phyloP scores from a whole-genome alignment of 805 yeast genomes.

The Komagataella populi region DNA sequence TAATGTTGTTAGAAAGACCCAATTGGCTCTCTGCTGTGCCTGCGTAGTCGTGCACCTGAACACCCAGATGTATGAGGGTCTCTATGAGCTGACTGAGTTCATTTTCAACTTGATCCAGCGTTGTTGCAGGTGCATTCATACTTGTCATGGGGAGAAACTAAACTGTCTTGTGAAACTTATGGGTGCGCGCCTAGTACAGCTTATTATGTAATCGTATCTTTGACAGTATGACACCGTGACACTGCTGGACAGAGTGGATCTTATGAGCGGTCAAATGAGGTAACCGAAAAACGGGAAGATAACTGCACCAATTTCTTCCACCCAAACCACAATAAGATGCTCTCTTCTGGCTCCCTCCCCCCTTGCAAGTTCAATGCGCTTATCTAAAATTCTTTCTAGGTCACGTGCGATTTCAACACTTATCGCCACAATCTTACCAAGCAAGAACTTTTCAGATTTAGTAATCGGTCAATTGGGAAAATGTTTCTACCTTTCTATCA shows the following conservation, averaged over 20 bases:
- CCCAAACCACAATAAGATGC: no score
- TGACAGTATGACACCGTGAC: background rate
- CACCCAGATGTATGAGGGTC: constrained; percentile 79
- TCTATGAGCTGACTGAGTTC: constrained; percentile 49
- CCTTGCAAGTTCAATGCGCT: no score
- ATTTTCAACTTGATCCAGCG: constrained; percentile 16
- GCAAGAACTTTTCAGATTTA: background rate
- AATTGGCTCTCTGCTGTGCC: constrained; percentile 73
- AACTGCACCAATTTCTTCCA: no score
- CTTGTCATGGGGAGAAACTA: constrained; percentile 3
- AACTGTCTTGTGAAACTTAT: constrained; percentile 6
- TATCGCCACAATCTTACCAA: background rate
- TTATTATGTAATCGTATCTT: background rate
- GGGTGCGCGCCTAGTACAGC: background rate
- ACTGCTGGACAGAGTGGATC: no score
- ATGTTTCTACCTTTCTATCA: background rate
- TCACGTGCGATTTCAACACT: constrained; percentile 2
- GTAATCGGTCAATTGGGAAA: background rate
- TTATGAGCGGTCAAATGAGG: no score
- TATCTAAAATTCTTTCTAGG: no score
- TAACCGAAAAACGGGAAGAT: no score
- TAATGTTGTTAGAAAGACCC: constrained; percentile 34
- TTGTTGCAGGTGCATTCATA: constrained; percentile 4
- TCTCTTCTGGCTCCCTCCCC: no score
- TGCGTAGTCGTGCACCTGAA: constrained; percentile 84